phyloP scores from a whole-genome alignment of 192 early-diverging fungal genomes.

The Linderina pennispora region DNA sequence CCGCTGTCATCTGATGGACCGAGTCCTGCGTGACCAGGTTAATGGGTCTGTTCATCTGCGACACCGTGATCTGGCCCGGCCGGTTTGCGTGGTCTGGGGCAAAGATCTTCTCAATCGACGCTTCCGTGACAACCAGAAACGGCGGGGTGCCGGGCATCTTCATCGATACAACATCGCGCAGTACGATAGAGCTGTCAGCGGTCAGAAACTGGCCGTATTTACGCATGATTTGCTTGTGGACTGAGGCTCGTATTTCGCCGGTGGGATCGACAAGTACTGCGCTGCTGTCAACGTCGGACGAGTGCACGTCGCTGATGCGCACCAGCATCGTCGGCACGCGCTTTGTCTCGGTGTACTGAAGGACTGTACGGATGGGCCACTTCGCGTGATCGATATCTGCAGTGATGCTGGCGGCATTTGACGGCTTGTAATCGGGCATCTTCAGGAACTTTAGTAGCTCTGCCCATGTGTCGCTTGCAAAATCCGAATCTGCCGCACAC shows the following conservation, averaged over 20 bases:
- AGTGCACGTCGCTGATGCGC: constrained; percentile 29
- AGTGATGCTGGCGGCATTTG: constrained; percentile 7
- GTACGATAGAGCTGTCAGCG: constrained; percentile 30
- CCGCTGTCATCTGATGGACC: too few relatives aligned
- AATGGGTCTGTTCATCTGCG: too few relatives aligned
- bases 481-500: constrained; percentile 20
- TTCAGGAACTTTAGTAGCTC: constrained; percentile 31
- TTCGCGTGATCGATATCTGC: constrained; percentile 4
- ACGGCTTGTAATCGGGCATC: constrained; percentile 23
- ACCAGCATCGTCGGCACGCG: constrained; percentile 30
- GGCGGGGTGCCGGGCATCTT: constrained; percentile 22
- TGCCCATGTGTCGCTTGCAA: constrained; percentile 39
- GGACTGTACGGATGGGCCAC: constrained; percentile 28
- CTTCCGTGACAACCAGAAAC: constrained; percentile 30
- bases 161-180: constrained; percentile 28
- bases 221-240: constrained; percentile 24
- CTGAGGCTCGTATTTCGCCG: constrained; percentile 36
- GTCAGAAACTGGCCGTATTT: constrained; percentile 15
- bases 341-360: constrained; percentile 9
- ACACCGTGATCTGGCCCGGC: too few relatives aligned
- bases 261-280: constrained; percentile 39
- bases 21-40: too few relatives aligned
- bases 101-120: constrained; percentile 35
- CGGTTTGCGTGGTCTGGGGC: too few relatives aligned
- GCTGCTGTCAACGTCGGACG: constrained; percentile 23